Percentiles rank a stretch among this genome's conserved stretches.
phyloP scores from a whole-genome alignment of 257 asterid genomes.

The Lantana camara region DNA sequence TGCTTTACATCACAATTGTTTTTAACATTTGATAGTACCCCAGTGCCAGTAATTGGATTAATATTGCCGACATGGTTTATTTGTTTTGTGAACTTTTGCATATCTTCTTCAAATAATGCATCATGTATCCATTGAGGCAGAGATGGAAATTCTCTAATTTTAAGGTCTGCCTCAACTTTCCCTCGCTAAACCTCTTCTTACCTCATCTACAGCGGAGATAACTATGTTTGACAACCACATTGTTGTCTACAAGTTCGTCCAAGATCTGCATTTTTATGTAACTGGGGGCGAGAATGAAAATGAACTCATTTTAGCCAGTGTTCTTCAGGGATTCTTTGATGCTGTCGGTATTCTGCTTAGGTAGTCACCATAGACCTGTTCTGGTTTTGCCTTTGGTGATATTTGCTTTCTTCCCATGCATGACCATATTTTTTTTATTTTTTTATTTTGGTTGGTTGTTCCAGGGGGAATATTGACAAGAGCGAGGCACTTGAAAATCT shows the following conservation, averaged over 20 bases:
- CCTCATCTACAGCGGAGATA: conserved; percentile 62
- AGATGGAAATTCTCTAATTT: not conserved
- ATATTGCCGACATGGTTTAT: not conserved
- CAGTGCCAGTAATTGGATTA: not conserved
- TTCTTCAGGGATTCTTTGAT: conserved; percentile 78
- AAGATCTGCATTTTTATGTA: conserved; percentile 84
- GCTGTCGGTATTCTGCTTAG: conserved; percentile 80
- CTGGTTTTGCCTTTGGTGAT: conserved; percentile 6
- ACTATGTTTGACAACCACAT: conserved; percentile 67
- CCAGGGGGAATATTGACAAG: conserved; percentile 73
- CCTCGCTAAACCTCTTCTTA: conserved; percentile 13
- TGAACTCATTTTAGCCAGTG: conserved; percentile 70
- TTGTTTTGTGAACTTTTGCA: not conserved
- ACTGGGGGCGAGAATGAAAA: conserved; percentile 82
- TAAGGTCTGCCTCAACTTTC: conserved; percentile 4
- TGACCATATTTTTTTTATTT: conserved; percentile 10
- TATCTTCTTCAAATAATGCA: not conserved
- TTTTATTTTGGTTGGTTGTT: conserved; percentile 22
- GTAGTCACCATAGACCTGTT: conserved; percentile 32
- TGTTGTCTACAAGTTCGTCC: conserved; percentile 70
- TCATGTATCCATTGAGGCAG: not conserved
- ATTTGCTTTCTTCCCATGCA: conserved; percentile 10
- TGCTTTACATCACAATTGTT: conserved; percentile 23
- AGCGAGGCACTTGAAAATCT: conserved; percentile 79
- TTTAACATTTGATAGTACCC: not conserved